These are phyloP conservation scores for Cephalotrichum gorgonifer DNA, from an alignment of 2,329 filamentous ascomycete species.

Conservation along the genomic window DNA sequence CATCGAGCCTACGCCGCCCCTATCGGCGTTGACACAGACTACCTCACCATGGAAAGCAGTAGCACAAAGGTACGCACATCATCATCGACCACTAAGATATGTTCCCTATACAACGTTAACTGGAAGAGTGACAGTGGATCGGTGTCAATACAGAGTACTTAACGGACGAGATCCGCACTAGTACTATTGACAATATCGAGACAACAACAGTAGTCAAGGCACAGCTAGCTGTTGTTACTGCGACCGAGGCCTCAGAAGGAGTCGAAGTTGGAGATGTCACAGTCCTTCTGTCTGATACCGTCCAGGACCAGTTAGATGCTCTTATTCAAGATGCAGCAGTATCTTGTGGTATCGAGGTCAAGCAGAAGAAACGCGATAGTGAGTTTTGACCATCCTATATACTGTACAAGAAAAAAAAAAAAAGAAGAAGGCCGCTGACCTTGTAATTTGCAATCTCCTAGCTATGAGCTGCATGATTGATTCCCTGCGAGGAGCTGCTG, in stretches of 20 bases:
- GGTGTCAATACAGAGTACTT: background rate
- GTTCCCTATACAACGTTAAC: background rate
- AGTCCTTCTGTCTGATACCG: background rate
- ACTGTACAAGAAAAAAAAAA: too few species aligned
- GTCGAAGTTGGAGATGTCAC: conserved; percentile 2
- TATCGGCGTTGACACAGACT: conserved; percentile 2
- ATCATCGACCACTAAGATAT: background rate
- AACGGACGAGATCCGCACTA: conserved; percentile 1
- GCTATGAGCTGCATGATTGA: too few species aligned
- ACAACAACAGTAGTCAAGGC: conserved; percentile 3
- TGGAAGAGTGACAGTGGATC: conserved; percentile 2
- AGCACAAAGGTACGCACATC: conserved; percentile 1
- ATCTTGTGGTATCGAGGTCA: background rate
- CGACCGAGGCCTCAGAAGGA: background rate
- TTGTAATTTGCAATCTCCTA: too few species aligned
- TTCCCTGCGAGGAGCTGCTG: too few species aligned
- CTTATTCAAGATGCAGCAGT: conserved; percentile 1
- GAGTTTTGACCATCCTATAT: too few species aligned
- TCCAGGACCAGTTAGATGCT: conserved; percentile 1
- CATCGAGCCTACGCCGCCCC: conserved; percentile 1
- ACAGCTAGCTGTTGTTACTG: conserved; percentile 2
- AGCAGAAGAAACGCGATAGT: conserved; percentile 1
- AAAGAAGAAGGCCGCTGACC: too few species aligned
- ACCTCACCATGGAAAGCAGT: conserved; percentile 2
- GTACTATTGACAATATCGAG: conserved; percentile 1